Evolutionary conservation across 1,139 yeast genomes (phyloP), one percentile per base, ranked within the genome.

Genomic region (Zygoascus hellenicus): DNA sequence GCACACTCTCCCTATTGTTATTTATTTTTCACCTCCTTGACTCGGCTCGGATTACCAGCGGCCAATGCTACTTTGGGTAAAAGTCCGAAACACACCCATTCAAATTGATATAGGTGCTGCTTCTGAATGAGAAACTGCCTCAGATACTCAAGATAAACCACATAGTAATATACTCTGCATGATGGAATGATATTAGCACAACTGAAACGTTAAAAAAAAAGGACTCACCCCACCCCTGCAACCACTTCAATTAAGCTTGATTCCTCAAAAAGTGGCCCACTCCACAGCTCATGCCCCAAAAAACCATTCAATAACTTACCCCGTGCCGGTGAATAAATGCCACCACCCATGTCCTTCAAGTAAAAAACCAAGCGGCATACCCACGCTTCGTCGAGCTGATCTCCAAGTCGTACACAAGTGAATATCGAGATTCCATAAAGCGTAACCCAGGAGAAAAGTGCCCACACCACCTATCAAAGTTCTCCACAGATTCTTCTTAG

Each of bases 291-390:
- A 36, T 6, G 34, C 14, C 47, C 26, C 5, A 36, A 15, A 36
- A 15, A 36, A 36, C 14, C 13, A 28, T 5, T 15, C 9, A 2
- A 19, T 22, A n/a, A 54, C 52, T 50, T 42, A 48, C 51, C 48
- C 48, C 16, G 43, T 39, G 14, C 48, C 48, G 3, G 48, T 46
- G 17, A 46, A 43, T 38, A 46, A 70, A 63, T 92, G 98, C 98
- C 98, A 92, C 97, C 97, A 92, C 14, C 95, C 96, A 62, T 92
- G 98, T 31, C 96, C 85, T 63, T 92, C 98, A 35, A 92, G 72
- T 9, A 92, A 56, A 54, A 88, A 78, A 1, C 98, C 98, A 50
- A 84, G 78, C 1, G 97, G 97, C 71, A 89, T 76, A 2, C 96
- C 95, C n/a, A 81, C 59, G 2, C 66, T 57, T 54, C 95, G 77